Base-by-base conservation (phyloP, 2,329 filamentous ascomycete genomes). In the Diplodia seriata region DNA sequence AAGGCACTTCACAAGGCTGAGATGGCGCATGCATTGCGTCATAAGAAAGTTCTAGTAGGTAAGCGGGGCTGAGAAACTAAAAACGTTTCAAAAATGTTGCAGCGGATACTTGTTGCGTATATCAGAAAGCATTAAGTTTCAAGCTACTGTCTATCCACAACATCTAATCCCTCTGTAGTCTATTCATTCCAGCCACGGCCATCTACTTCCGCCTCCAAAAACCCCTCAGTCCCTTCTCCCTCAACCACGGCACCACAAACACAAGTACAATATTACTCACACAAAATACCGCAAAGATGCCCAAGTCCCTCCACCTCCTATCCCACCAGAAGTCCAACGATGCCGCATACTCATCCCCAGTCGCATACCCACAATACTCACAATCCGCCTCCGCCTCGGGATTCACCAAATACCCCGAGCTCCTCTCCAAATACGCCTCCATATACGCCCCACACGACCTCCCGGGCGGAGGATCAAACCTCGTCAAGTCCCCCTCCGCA, bases 331-430 rank as follows among this genome's bases (percentile, higher is more conserved):
- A 63, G 4, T 63, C 59, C 59, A 63, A 36, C 0, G 40, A 33
- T 4, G 15, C 43, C 43, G 59, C 62, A 59, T 89, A 91, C 72
- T 87, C 78, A 70, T 90, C 87, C 0, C 89, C 90, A 2, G 78
- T 84, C 1, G 81, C 80, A 69, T 86, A 89, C 69, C 88, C 85
- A 70, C 90, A 92, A 73, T 86, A 90, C 26, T 86, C 84, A 74
- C 90, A 92, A 38, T 85, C 59, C 15, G 26, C 20, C 20, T 1
- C 73, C 0, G 85, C 88, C 62, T 85, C 79, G 0, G 79, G 77
- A n/a, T 82, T 84, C 0, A 84, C 83, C 69, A 81, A 77, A 0
- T 92, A 85, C 68, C 90, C 90, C 0, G 90, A 89, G 0, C 88
- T 87, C 0, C 83, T 79, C 63, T 85, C 76, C 20, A 77, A 66